These are phyloP conservation scores for Candida germanica DNA, from an alignment of 805 yeast genomes.

Conservation along the genomic window DNA sequence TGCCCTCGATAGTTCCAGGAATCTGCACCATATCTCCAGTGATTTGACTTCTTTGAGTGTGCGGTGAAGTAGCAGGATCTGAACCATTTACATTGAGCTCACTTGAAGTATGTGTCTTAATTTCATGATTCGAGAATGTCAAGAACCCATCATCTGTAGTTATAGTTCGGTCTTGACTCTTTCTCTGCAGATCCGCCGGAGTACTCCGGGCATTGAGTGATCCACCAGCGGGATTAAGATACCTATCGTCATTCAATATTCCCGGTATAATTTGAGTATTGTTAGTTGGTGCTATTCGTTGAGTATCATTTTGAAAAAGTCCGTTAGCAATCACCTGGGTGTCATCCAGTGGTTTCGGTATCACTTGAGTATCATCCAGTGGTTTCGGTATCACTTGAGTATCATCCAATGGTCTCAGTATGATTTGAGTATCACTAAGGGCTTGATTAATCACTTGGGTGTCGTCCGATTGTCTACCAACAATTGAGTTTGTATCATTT, in stretches of 20 bases:
- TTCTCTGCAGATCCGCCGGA: background rate
- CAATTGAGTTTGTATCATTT: too few species aligned
- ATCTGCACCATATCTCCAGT: constrained; percentile 15
- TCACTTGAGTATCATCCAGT: constrained; percentile 1
- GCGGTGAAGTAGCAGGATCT: background rate
- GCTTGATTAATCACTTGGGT: background rate
- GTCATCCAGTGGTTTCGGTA: background rate
- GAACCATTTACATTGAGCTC: background rate
- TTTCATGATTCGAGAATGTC: constrained; percentile 4
- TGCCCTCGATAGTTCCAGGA: constrained; percentile 19
- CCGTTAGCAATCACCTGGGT: background rate
- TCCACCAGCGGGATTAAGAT: too few species aligned
- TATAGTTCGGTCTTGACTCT: too few species aligned
- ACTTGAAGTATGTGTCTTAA: background rate
- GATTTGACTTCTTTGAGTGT: background rate
- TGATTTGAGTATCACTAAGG: background rate
- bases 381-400: background rate
- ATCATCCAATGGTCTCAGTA: background rate
- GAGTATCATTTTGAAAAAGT: background rate
- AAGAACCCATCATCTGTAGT: constrained; percentile 2
- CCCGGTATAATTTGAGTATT: too few species aligned
- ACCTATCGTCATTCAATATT: too few species aligned
- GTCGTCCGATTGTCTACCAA: too few species aligned
- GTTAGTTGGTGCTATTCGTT: background rate
- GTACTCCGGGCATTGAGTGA: too few species aligned